Conservation (phyloP, 441 rosid species). For the Brassica hybrid region DNA sequence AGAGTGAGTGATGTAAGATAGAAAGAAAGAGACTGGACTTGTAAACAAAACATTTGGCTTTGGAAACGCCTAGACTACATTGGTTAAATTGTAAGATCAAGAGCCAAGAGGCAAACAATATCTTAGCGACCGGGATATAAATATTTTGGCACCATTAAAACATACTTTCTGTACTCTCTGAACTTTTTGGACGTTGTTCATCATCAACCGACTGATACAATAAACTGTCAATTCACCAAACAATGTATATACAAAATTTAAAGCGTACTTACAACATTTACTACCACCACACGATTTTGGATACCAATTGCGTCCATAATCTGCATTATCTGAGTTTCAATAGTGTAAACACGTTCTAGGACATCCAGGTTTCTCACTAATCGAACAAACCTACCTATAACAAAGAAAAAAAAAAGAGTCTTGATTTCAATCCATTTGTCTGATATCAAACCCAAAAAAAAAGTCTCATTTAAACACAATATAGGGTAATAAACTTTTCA, state of each 20-base stretch:
- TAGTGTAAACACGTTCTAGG: slow-evolving; percentile 37
- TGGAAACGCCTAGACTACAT: too few relatives aligned
- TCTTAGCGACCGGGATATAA: not conserved
- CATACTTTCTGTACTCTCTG: slow-evolving; percentile 70
- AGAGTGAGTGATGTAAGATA: too few relatives aligned
- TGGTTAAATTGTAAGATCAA: slow-evolving; percentile 21
- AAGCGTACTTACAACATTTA: slow-evolving; percentile 58
- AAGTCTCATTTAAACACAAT: not conserved
- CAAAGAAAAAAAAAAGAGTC: not conserved
- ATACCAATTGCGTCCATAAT: slow-evolving; percentile 84
- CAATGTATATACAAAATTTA: slow-evolving; percentile 8
- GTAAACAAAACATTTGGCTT: too few relatives aligned
- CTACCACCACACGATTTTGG: slow-evolving; percentile 64
- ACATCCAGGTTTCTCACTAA: slow-evolving; percentile 88
- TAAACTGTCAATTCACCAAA: slow-evolving; percentile 15
- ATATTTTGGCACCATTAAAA: not conserved
- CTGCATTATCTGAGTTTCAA: slow-evolving; percentile 94
- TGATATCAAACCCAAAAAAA: not conserved
- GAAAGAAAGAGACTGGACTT: too few relatives aligned
- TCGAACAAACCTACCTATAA: slow-evolving; percentile 68
- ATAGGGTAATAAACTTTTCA: slow-evolving; percentile 62
- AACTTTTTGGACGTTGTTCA: slow-evolving; percentile 47
- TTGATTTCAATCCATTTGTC: not conserved
- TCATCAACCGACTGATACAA: slow-evolving; percentile 54
- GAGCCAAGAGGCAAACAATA: not conserved